Base-by-base conservation (phyloP, 73 alveolate genomes). In the Uronychia setigera region DNA sequence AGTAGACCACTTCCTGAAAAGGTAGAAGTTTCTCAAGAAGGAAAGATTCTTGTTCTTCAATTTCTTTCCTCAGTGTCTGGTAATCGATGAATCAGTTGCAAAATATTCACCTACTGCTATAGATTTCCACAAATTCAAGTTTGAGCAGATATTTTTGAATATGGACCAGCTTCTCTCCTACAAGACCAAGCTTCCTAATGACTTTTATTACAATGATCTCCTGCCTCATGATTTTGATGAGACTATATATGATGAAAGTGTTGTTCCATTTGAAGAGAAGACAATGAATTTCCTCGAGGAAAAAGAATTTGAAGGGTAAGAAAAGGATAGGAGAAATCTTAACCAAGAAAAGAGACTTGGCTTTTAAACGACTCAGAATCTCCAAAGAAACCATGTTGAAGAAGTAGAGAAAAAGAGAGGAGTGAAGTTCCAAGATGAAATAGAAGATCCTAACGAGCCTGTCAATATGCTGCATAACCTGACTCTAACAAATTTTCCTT, bases 1-100 rank as follows among this genome's bases (percentile, higher is more conserved):
- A 14, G 67, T 81, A 0, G 27, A 27, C 0, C 79, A 57, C 28
- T 83, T 88, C 74, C 26, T 88, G 26, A 34, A 35, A 35, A 29
- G 82, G 59, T 60, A 76, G 35, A 76, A 75, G 35, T 83, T 88
- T 78, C 58, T 57, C 30, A 30, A 76, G 59, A 74, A 77, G 58
- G 94, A 88, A 31, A 81, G 94, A 75, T 82, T 83, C 57, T 35
- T 80, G 31, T 82, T 88, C 74, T 83, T 29, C 32, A 76, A 76
- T 25, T 88, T 83, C 79, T 76, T 88, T 30, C 80, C 88, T 0
- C 57, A 74, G 35, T 83, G 94, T 76, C 32, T 88, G 59, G 35
- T n/a, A 29, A 82, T 88, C 9, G 83, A 88, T 33, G 86, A 82
- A 29, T 77, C 87, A n/a, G 33, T 29, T n/a, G 84, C 59, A 1